Base-by-base conservation (phyloP, 768 basidiomycete genomes). In the Trametes sanguinea region DNA sequence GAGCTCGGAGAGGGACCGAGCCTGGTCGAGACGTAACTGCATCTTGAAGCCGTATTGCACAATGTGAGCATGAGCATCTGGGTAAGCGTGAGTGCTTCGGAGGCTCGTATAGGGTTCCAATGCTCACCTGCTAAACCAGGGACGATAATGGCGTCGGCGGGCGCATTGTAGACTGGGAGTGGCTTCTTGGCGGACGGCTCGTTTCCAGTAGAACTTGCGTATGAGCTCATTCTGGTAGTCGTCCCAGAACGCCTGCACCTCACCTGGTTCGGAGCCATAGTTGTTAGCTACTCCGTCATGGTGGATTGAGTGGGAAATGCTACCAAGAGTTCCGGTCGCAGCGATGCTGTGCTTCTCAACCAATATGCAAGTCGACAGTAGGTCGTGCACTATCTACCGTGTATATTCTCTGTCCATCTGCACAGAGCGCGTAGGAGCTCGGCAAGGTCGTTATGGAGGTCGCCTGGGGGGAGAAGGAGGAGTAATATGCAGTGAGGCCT, bases 11-110 rank as follows among this genome's bases (percentile, higher is more conserved):
- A 88, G 74, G 0, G 89, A 89, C 6, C 67, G 69, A 30, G 86
- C 80, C 9, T 78, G 81, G n/a, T 80, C 76, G 1, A 95, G 76
- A 46, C 85, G 81, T 3, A 94, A 82, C 56, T 87, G 81, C 73
- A 77, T 78, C 72, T 85, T 88, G 63, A 83, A 85, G 1, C 93
- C 94, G 65, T 92, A 90, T 33, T 84, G 78, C 37, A 93, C 69
- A 17, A 93, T 75, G 70, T 95, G 93, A 0, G 87, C 91, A 73
- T 94, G 92, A 0, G 91, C 85, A 72, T 94, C 92, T 89, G 62
- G 13, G n/a, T n/a, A 16, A 8, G 35, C 35, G 32, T 8, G 37
- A 22, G 27, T 16, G 6, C 30, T 44, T 3, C 27, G 37, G 7
- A 8, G 14, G 16, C 7, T 37, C 7, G 16, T 33, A 14, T 16